Evolutionary conservation across 768 basidiomycete species (phyloP), one percentile per base, ranked within the genome.

Genomic region (Cyclocybe aegerita): DNA sequence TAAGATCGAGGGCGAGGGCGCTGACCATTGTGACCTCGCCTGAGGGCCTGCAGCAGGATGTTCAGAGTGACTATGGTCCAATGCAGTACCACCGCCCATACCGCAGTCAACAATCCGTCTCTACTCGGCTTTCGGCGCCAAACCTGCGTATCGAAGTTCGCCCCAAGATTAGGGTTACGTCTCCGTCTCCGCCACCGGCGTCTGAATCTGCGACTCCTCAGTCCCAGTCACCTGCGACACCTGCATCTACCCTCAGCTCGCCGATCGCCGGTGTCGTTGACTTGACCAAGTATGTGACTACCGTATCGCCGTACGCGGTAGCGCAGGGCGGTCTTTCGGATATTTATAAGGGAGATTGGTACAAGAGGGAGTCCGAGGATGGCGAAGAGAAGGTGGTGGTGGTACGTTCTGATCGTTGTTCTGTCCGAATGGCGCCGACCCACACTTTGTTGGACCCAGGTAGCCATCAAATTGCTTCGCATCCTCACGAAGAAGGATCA

Each of bases 391-490:
- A 55, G 43, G 47, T 52, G 2, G 40, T 54, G 1, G 45, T 56
- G 4, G 55, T 61, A 6, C 45, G 41, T 32, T 16, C n/a, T 32
- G 9, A 45, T 1, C 38, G 14, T 17, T 48, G 12, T 11, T 17
- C 30, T 11, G 11, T 17, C 9, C 40, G 14, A 41, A 12, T 11
- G 39, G 15, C 14, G 15, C 40, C 6, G 41, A 30, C 23, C 1
- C 3, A 23, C 5, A 23, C 23, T 23, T 32, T 48, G 30, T 14
- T 29, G 6, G 37, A 43, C 9, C 11, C 55, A 78, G 77, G 77
- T 79, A 8, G 78, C 78, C 0, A 65, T 80, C 51, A 80, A 80
- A 57, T 67, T 73, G 34, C 64, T 80, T 38, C 72, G 78, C 10
- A 60, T 69, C 4, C 50, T 69, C 7, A 60, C 64, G 14, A 50